Evolutionary conservation across 257 asterid species (phyloP).

Genomic region (Petrea volubilis): DNA sequence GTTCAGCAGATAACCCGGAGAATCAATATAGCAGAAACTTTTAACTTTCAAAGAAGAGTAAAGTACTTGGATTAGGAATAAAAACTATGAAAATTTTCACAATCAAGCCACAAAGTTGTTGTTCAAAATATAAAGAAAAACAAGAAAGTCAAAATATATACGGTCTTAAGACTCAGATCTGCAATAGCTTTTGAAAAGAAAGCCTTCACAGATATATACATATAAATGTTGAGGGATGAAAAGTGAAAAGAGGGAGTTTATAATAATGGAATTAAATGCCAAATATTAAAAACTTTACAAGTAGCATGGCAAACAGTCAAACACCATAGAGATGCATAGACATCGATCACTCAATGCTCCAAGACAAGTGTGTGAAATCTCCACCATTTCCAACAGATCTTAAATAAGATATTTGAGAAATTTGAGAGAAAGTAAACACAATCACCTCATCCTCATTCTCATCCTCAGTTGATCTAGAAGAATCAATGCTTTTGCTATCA

Average conservation of each 20-base stretch:
- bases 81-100: neutral
- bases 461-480: conserved; percentile 75
- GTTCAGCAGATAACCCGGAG: conserved; percentile 24
- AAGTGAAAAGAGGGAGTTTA: neutral
- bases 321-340: neutral
- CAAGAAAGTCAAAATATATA: neutral
- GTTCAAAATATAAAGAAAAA: neutral
- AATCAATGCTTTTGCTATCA: conserved; percentile 69
- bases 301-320: neutral
- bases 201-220: neutral
- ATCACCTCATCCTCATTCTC: conserved; percentile 81
- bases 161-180: neutral
- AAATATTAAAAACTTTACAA: neutral
- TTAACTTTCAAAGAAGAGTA: conserved; percentile 11
- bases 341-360: conserved; percentile 11
- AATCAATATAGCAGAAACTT: neutral
- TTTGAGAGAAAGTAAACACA: neutral
- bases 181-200: neutral
- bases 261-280: neutral
- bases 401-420: neutral
- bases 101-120: conserved; percentile 4
- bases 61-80: conserved; percentile 1
- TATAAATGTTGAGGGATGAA: neutral
- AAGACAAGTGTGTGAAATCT: neutral
- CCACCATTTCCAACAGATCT: conserved; percentile 4